Percentiles rank a stretch among this genome's conserved stretches.
These are phyloP conservation scores for Zoysia matrella DNA, from an alignment of 202 grass and related monocot genomes.

Conservation along the genomic window DNA sequence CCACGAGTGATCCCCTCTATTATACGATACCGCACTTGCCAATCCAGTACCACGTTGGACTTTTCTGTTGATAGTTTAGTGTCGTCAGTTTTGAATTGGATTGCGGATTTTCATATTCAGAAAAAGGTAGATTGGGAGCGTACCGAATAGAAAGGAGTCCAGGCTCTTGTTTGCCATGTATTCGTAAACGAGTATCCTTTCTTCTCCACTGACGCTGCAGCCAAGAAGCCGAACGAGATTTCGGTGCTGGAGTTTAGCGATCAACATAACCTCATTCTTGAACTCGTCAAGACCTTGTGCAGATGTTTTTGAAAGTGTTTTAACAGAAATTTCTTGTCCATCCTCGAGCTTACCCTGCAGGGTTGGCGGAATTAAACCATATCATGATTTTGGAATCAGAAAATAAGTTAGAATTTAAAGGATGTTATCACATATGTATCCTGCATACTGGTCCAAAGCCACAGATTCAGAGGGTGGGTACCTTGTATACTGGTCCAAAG, in stretches of 20 bases:
- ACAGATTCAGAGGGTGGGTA: neutral
- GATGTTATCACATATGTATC: constrained; percentile 35
- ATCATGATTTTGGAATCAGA: neutral
- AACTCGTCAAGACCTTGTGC: constrained; percentile 59
- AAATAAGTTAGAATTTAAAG: neutral
- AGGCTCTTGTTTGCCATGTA: constrained; percentile 71
- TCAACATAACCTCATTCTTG: constrained; percentile 69
- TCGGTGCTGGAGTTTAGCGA: constrained; percentile 64
- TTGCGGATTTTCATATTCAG: neutral
- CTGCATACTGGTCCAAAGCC: constrained; percentile 81
- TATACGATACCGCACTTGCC: constrained; percentile 60
- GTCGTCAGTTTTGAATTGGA: constrained; percentile 27
- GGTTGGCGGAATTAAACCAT: neutral
- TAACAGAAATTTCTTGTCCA: constrained; percentile 66
- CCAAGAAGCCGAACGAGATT: constrained; percentile 69
- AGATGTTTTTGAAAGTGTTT: constrained; percentile 62
- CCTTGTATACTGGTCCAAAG: too few relatives aligned
- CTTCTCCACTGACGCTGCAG: constrained; percentile 56
- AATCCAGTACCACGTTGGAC: constrained; percentile 43
- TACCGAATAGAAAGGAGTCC: constrained; percentile 59
- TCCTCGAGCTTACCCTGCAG: constrained; percentile 58
- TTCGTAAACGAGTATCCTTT: constrained; percentile 67
- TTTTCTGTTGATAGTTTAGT: constrained; percentile 38
- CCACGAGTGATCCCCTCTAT: constrained; percentile 67
- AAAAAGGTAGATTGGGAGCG: constrained; percentile 15